phyloP scores from a whole-genome alignment of 1,284 basidiomycete genomes.

The Ceratobasidium theobromae region DNA sequence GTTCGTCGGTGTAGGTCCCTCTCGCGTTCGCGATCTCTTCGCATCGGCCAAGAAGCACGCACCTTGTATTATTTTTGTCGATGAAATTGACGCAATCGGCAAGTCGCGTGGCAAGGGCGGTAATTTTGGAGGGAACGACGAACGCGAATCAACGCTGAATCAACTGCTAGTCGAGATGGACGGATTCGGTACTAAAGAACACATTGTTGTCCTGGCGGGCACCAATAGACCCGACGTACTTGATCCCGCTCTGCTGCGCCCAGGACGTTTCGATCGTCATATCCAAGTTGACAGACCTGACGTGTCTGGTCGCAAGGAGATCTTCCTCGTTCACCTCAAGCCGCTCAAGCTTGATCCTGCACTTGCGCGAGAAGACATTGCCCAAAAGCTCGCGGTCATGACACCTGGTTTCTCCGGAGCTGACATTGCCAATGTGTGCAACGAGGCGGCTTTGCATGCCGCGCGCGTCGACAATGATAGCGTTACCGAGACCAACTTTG shows the following conservation, averaged over 20 bases:
- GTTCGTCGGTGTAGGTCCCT: slow-evolving; percentile 99
- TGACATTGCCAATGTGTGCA: slow-evolving; percentile 98
- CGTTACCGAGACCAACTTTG: slow-evolving; percentile 87
- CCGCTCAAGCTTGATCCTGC: slow-evolving; percentile 73
- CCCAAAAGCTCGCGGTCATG: slow-evolving; percentile 91
- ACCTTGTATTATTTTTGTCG: slow-evolving; percentile 97
- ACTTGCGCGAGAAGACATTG: slow-evolving; percentile 62
- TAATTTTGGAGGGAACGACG: slow-evolving; percentile 92
- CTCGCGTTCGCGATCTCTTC: slow-evolving; percentile 95
- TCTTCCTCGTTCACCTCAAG: slow-evolving; percentile 90
- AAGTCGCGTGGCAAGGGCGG: slow-evolving; percentile 91
- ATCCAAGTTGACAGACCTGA: slow-evolving; percentile 96
- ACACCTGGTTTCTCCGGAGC: slow-evolving; percentile 99
- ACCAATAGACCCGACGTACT: slow-evolving; percentile 97
- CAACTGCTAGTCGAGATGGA: slow-evolving; percentile 99
- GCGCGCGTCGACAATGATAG: slow-evolving; percentile 81
- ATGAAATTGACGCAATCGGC: slow-evolving; percentile 98
- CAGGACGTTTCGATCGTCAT: slow-evolving; percentile 96
- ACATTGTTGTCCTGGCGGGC: slow-evolving; percentile 94
- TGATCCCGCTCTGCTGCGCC: slow-evolving; percentile 92
- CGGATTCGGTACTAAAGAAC: slow-evolving; percentile 94
- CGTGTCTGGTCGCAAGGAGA: slow-evolving; percentile 89
- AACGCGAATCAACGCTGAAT: slow-evolving; percentile 97
- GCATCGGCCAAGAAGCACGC: slow-evolving; percentile 97
- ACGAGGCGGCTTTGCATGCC: slow-evolving; percentile 95